Base-by-base conservation (phyloP, 148 eudicot genomes). In the Camellia japonica region DNA sequence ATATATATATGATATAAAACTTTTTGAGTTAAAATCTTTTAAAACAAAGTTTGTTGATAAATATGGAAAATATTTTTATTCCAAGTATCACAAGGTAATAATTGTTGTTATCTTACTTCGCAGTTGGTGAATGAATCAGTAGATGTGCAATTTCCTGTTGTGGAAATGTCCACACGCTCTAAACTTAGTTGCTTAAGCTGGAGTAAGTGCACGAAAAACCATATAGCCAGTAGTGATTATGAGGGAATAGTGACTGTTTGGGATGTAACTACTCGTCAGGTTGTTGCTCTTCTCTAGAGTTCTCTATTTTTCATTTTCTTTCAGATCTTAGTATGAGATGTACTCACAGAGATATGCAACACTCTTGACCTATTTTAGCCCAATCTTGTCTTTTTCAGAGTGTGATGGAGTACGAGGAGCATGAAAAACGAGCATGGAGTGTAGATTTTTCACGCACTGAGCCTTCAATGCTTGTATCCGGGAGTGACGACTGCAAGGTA, bases 401-500 rank as follows among this genome's bases (percentile, higher is more conserved):
- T 88, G 81, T 95, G 59, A 88, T 91, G 87, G 97, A 95, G 86
- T 95, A 93, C 65, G 98, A 95, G 80, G 98, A 95, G 90, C 98
- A 95, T 85, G 97, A 93, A 80, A 95, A 95, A 83, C 88, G 98
- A 71, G 95, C 98, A 69, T 95, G 98, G 98, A 90, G 95, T 87
- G 92, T 95, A 79, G 98, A 95, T 80, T 95, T 95, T 81, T 95
- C 95, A 43, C 80, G 87, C 49, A 84, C 90, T 55, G 93, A 93
- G 71, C 98, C 98, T 67, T 90, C 97, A 20, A 90, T 93, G 89
- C 88, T 95, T 81, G 91, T 93, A 42, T 93, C 97, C 78, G 98
- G 98, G 43, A 91, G 98, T 84, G 98, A 95, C 81, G 98, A 95
- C 81, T 95, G 97, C 85, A 94, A 94, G 98, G 98, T 94, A 83